phyloP scores from a whole-genome alignment of 2,329 filamentous ascomycete species.

The Beauveria varroae region DNA sequence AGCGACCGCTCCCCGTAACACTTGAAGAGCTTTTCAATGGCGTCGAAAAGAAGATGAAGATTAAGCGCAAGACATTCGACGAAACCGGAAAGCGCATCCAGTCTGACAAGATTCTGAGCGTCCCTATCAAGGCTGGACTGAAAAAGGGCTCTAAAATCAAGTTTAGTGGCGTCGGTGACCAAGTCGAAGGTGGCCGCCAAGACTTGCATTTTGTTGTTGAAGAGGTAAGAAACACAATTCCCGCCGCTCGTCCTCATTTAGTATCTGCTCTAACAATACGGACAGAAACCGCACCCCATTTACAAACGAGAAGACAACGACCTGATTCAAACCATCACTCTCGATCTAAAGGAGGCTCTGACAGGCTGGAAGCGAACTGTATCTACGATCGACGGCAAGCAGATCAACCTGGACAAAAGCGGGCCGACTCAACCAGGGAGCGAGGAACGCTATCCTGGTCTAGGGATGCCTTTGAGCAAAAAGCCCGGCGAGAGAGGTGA shows the following conservation, averaged over 20 bases:
- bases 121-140: conserved; percentile 90
- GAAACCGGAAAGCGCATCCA: conserved; percentile 73
- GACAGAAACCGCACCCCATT: conserved; percentile 74
- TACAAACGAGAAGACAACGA: conserved; percentile 87
- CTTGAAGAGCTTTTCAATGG: conserved; percentile 87
- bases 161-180: conserved; percentile 94
- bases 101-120: conserved; percentile 85
- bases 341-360: conserved; percentile 86
- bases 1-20: conserved; percentile 71
- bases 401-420: conserved; percentile 68
- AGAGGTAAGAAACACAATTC: conserved; percentile 56
- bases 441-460: conserved; percentile 70
- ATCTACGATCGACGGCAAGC: conserved; percentile 85
- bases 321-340: conserved; percentile 66
- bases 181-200: conserved; percentile 91
- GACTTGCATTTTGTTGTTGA: conserved; percentile 92
- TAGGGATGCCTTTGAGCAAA: conserved; percentile 95
- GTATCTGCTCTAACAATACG: conserved; percentile 30
- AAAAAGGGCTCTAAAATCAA: conserved; percentile 99
- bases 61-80: conserved; percentile 94
- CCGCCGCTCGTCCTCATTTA: too few species aligned
- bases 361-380: conserved; percentile 93
- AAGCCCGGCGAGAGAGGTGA: conserved; percentile 78
- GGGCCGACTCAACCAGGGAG: conserved; percentile 83
- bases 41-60: conserved; percentile 93